Evolutionary conservation across 1,139 yeast genomes (phyloP).

Genomic region (Spathaspora sp.): DNA sequence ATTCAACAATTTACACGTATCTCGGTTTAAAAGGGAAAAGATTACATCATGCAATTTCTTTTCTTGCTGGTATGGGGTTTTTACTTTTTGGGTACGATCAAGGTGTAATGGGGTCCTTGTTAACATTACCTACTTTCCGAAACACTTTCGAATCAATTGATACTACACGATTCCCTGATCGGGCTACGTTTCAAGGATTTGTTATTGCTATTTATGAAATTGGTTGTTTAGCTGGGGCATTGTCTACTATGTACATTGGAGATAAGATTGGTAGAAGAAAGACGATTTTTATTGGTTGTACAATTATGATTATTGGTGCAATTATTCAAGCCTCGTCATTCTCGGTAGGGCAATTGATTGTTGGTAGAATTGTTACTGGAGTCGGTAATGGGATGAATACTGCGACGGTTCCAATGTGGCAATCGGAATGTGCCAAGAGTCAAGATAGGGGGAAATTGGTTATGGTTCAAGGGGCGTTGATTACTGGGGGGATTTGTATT

Average conservation of each 20-base stretch:
- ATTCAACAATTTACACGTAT: not conserved
- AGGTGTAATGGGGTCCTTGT: slow-evolving; percentile 54
- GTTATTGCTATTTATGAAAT: slow-evolving; percentile 72
- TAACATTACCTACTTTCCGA: slow-evolving; percentile 30
- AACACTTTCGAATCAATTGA: slow-evolving; percentile 23
- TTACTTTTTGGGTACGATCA: slow-evolving; percentile 77
- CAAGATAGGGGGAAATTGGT: slow-evolving; percentile 73
- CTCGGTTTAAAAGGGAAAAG: not conserved
- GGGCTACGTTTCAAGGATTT: slow-evolving; percentile 52
- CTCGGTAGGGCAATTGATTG: slow-evolving; percentile 62
- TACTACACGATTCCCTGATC: not conserved
- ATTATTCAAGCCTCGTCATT: slow-evolving; percentile 62
- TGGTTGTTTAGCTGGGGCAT: slow-evolving; percentile 77
- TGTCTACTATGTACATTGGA: slow-evolving; percentile 62
- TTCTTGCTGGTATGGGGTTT: slow-evolving; percentile 64
- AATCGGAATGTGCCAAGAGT: slow-evolving; percentile 74
- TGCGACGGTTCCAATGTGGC: slow-evolving; percentile 83
- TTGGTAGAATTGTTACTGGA: slow-evolving; percentile 79
- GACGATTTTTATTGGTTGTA: slow-evolving; percentile 56
- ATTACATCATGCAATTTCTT: slow-evolving; percentile 20
- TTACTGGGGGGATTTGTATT: slow-evolving; percentile 68
- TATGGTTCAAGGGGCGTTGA: slow-evolving; percentile 68
- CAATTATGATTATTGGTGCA: slow-evolving; percentile 63
- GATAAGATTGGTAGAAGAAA: slow-evolving; percentile 68
- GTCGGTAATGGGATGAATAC: slow-evolving; percentile 77